Evolutionary conservation across 192 early-diverging fungal genomes (phyloP).

Genomic region (Entomortierella parvispora): DNA sequence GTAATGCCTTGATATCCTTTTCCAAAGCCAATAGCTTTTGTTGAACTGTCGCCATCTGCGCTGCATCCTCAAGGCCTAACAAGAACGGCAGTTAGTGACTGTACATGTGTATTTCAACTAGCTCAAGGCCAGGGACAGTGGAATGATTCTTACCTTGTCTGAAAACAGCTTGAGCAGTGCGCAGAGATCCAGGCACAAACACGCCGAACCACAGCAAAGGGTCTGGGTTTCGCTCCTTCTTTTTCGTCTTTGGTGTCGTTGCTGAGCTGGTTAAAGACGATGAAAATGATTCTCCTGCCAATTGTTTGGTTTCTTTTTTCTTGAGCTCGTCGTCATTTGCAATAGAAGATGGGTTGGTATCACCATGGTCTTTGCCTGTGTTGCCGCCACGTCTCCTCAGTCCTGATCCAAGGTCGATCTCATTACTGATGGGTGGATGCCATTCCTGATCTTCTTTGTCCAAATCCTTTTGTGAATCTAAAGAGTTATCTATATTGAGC

Average conservation of each 20-base stretch:
- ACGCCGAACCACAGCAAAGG: conserved; percentile 50
- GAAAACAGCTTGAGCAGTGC: conserved; percentile 34
- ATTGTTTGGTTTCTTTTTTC: background rate
- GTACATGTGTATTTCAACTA: too few species aligned
- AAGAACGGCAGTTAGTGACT: too few species aligned
- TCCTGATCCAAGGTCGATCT: background rate
- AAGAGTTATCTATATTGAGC: too few species aligned
- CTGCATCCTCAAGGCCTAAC: conserved; percentile 34
- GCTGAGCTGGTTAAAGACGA: background rate
- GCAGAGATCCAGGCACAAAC: conserved; percentile 43
- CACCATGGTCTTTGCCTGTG: background rate
- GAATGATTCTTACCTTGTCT: conserved; percentile 20
- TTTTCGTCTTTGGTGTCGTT: conserved; percentile 6
- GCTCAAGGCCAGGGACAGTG: background rate
- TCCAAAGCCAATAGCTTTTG: conserved; percentile 28
- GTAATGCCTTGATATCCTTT: conserved; percentile 9
- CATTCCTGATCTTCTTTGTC: background rate
- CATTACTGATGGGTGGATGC: too few species aligned
- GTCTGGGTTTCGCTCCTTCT: conserved; percentile 40
- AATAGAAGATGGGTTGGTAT: background rate
- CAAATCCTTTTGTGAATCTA: background rate
- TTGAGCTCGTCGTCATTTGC: background rate
- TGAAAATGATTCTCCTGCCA: background rate
- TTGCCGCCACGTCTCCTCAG: conserved; percentile 6
- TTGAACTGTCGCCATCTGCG: conserved; percentile 24